phyloP scores from a whole-genome alignment of 1,284 basidiomycete species.

The Gymnopus androsaceus region DNA sequence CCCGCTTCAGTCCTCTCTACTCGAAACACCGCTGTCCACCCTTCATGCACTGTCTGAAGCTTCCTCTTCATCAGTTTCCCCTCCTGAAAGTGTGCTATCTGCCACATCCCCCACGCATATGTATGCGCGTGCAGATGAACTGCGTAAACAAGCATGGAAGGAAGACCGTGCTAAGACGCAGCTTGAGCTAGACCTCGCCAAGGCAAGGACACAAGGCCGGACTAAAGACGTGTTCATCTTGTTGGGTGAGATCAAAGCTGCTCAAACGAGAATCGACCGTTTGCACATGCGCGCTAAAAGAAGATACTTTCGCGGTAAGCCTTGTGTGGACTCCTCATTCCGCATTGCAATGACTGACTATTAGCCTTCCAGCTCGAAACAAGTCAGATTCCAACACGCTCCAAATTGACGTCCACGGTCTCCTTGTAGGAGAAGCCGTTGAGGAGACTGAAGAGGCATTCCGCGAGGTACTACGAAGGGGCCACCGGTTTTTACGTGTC shows the following conservation, averaged over 20 bases:
- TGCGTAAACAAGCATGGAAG: slow-evolving; percentile 39
- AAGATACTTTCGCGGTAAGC: slow-evolving; percentile 42
- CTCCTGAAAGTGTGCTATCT: slow-evolving; percentile 35
- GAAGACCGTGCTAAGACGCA: slow-evolving; percentile 31
- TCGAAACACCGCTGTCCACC: not conserved
- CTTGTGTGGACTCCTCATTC: no score
- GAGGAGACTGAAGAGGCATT: slow-evolving; percentile 63
- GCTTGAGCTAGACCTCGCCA: slow-evolving; percentile 31
- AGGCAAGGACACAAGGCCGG: slow-evolving; percentile 32
- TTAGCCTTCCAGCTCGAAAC: not conserved
- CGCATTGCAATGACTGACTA: not conserved
- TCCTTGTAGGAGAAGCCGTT: slow-evolving; percentile 74
- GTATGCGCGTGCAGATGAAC: slow-evolving; percentile 34
- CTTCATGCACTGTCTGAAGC: slow-evolving; percentile 5
- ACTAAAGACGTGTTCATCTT: slow-evolving; percentile 40
- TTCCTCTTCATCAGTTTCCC: slow-evolving; percentile 8
- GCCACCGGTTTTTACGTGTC: slow-evolving; percentile 60
- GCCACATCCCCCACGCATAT: slow-evolving; percentile 31
- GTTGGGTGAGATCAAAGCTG: slow-evolving; percentile 36
- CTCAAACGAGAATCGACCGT: slow-evolving; percentile 33
- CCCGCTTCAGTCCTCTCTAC: slow-evolving; percentile 9
- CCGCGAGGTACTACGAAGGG: slow-evolving; percentile 53
- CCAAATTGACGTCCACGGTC: slow-evolving; percentile 76
- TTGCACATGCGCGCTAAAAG: slow-evolving; percentile 43
- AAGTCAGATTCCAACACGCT: slow-evolving; percentile 25